Base-by-base conservation (phyloP, 2,329 filamentous ascomycete species). In the Byssochlamys sp. region DNA sequence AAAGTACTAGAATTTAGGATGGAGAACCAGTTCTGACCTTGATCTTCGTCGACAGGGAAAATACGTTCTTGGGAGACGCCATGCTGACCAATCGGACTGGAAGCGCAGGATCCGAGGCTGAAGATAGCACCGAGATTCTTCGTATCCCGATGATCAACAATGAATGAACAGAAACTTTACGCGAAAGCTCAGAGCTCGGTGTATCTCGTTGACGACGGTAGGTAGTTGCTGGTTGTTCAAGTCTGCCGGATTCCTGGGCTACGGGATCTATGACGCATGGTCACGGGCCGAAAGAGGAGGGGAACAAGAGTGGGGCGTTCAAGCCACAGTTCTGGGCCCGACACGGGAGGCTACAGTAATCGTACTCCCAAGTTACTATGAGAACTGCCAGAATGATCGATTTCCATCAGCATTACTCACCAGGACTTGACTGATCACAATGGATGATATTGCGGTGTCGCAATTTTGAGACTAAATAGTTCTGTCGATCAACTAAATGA, bases 11-110 rank as follows among this genome's bases (percentile, higher is more conserved):
- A 27, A 9, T 26, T 12, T 2, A 24, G 45, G 19, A 27, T 25
- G 28, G 3, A 25, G n/a, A 14, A 12, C 51, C 29, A 28, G 48
- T 29, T 28, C 33, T 55, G 28, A 61, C 60, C 39, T 57, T 57
- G 52, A 60, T 59, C 55, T 49, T 60, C 24, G 60, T 56, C 11
- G 60, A 57, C 28, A 61, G 49, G 19, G 58, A 60, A 35, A 53
- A 61, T 24, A 58, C 33, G 27, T 27, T 57, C 35, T 58, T 58
- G 27, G 53, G 11, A 19, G 29, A 35, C 25, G 53, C 29, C 53
- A 45, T 51, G 49, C 24, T n/a, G 45, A 11, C 49, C 49, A 51
- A 51, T 51, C 24, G 49, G 49, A 51, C 24, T 14, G 24, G 9
- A 51, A n/a, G 24, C 9, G 14, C 49, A 51, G 11, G 49, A 51